Percentiles rank a stretch among this genome's conserved stretches.
phyloP scores from a whole-genome alignment of 2,329 filamentous ascomycete species.

The Juglanconis sp. region DNA sequence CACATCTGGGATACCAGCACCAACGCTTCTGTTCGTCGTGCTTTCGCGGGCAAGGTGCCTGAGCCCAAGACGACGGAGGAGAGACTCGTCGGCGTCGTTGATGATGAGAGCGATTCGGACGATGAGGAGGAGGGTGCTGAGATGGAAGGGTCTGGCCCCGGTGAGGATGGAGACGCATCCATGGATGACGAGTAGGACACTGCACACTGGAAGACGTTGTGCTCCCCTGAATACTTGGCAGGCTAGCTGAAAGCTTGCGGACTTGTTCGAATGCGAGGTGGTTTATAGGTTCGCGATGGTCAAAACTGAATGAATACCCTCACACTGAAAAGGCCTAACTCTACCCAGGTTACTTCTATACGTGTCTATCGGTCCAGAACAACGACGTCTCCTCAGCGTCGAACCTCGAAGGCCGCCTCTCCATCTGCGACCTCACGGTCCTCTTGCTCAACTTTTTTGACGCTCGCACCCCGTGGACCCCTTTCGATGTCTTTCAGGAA shows the following conservation, averaged over 20 bases:
- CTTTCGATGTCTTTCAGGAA: conserved; percentile 73
- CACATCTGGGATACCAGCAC: conserved; percentile 97
- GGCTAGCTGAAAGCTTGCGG: background rate
- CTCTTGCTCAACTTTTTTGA: conserved; percentile 70
- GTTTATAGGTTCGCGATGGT: background rate
- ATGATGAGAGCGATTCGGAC: conserved; percentile 65
- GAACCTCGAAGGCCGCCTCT: conserved; percentile 64
- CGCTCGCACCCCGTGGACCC: conserved; percentile 69
- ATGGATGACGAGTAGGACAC: conserved; percentile 55
- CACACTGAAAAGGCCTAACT: background rate
- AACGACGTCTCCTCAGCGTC: conserved; percentile 27
- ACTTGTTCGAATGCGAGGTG: background rate
- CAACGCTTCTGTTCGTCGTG: conserved; percentile 78
- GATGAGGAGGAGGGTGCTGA: conserved; percentile 57
- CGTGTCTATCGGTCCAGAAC: background rate
- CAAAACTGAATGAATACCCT: background rate
- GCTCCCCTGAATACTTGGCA: background rate
- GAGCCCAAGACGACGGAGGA: conserved; percentile 60
- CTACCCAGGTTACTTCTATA: background rate
- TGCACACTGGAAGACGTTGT: background rate
- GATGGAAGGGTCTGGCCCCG: conserved; percentile 34
- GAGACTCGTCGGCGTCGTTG: conserved; percentile 70
- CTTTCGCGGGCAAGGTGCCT: conserved; percentile 73
- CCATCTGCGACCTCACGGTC: conserved; percentile 62
- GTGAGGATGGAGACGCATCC: conserved; percentile 42